Conservation (phyloP, 306 rosid genomes). For the Malus sieversii region DNA sequence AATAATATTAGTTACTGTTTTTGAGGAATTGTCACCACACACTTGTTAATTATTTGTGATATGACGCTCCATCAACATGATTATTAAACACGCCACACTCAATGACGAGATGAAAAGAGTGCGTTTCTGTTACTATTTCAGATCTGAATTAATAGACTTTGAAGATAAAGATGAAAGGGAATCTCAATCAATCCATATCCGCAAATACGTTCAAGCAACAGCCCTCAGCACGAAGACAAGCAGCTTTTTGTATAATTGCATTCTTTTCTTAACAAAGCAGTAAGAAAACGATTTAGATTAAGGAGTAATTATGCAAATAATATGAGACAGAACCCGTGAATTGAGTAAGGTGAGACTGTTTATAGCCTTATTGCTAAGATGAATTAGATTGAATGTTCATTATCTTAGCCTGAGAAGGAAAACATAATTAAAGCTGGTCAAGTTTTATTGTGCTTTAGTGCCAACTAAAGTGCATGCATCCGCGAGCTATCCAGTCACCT, state of each 20-base stretch:
- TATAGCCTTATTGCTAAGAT: neutral
- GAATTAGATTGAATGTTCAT: neutral
- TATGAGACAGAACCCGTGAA: neutral
- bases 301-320: neutral
- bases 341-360: neutral
- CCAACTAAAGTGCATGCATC: neutral
- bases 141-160: neutral
- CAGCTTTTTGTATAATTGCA: neutral
- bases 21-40: rapidly evolving
- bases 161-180: neutral
- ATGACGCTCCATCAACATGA: neutral
- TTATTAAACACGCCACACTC: neutral
- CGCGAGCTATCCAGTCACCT: neutral
- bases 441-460: neutral
- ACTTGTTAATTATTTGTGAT: neutral
- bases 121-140: slow-evolving; percentile 3
- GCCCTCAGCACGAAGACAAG: neutral
- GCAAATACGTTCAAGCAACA: neutral
- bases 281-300: neutral
- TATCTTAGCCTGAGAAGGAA: neutral
- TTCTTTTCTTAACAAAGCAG: slow-evolving; percentile 2
- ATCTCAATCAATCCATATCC: slow-evolving; percentile 1
- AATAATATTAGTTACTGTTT: neutral
- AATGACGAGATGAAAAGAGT: neutral
- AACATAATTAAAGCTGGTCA: neutral